Conservation (phyloP, 2,329 filamentous ascomycete genomes). For the Aspergillus melleus region DNA sequence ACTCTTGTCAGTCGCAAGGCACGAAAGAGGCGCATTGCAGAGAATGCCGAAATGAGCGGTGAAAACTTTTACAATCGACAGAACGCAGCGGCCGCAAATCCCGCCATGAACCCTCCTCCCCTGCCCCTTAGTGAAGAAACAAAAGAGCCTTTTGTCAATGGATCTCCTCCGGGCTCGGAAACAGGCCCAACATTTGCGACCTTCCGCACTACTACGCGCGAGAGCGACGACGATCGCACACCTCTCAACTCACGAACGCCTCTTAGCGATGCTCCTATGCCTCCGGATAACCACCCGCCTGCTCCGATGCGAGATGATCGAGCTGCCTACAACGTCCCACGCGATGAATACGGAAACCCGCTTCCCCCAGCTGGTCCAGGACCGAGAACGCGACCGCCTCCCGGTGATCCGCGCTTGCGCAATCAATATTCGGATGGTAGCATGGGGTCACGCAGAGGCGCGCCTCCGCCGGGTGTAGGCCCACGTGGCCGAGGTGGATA, state of each 20-base stretch:
- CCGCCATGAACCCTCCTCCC: constrained; percentile 20
- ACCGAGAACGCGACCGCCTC: constrained; percentile 39
- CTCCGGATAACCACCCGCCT: constrained; percentile 28
- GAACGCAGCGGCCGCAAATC: constrained; percentile 35
- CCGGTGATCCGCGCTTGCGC: constrained; percentile 45
- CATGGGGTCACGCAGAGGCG: constrained; percentile 44
- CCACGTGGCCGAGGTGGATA: constrained; percentile 60
- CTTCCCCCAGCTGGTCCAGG: constrained; percentile 35
- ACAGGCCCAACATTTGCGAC: constrained; percentile 51
- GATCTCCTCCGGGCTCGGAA: constrained; percentile 53
- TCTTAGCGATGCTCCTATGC: constrained; percentile 28
- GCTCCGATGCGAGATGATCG: constrained; percentile 29
- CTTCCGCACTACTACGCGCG: constrained; percentile 34
- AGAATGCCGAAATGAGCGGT: constrained; percentile 96
- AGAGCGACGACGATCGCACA: constrained; percentile 43
- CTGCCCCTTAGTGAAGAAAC: constrained; percentile 49
- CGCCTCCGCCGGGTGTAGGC: constrained; percentile 44
- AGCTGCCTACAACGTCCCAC: constrained; percentile 32
- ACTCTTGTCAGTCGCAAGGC: constrained; percentile 89
- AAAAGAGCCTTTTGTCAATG: constrained; percentile 58
- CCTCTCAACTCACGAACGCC: constrained; percentile 38
- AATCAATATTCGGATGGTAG: constrained; percentile 50
- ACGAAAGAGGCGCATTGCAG: constrained; percentile 84
- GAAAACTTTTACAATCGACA: constrained; percentile 81
- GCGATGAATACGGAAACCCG: constrained; percentile 43